Evolutionary conservation across 2,329 filamentous ascomycete species (phyloP), one percentile per base, ranked within the genome.

Genomic region (Fusarium begoniae): DNA sequence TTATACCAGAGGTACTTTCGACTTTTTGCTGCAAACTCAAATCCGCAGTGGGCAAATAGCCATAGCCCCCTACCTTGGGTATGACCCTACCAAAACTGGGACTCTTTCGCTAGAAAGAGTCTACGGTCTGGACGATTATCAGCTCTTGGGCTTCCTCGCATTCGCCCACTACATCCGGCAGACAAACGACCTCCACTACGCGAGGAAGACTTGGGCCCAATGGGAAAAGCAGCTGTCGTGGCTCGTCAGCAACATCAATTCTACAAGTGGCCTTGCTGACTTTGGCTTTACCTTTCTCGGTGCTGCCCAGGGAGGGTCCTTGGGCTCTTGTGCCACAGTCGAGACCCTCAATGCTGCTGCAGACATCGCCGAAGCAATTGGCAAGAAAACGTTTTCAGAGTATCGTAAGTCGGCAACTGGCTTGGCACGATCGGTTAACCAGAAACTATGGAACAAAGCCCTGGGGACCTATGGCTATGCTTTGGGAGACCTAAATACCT

Each of bases 41-140:
- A 65, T 55, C 7, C 47, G 63, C 20, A 63, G 43, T 18, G 63
- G 63, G 6, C 17, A 65, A 24, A 56, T 66, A 13, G 51, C 47
- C 32, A 57, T 66, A 43, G 51, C 47, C 28, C 47, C 60, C 13
- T 63, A 63, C 10, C 60, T 66, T 10, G 63, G 60, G 20, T 65
- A 66, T n/a, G 63, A 26, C 20, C 63, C 28, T 56, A 65, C 43
- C 35, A 57, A 57, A 17, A 47, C 54, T 35, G 30, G n/a, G 11
- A 57, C 55, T 26, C 55, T 37, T 26, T 57, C 55, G 13, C n/a
- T 47, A 26, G 40, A 57, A 35, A 57, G 40, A 57, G 55, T 57
- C 8, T 56, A 65, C 14, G 60, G 63, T 3, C 12, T 66, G 18
- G 60, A 66, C 20, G 60, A 66, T 47, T 66, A 65, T 45, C 63